A percentile compares a stretch with the other conserved stretches of the same genome.
phyloP scores from a whole-genome alignment of 1,284 basidiomycete genomes.

The Heterobasidion irregulare region DNA sequence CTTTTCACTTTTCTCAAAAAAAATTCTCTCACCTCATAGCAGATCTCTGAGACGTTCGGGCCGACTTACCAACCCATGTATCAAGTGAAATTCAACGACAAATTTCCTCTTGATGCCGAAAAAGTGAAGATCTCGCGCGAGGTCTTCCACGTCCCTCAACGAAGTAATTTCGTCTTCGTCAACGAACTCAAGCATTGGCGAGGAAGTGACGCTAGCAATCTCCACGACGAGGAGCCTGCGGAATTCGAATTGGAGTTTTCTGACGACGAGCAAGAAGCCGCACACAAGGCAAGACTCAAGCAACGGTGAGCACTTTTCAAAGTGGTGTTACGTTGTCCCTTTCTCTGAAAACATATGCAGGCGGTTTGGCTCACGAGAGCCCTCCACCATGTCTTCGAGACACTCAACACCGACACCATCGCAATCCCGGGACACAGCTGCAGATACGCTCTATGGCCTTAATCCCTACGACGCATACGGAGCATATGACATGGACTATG shows the following conservation, averaged over 20 bases:
- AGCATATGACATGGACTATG: slow-evolving; percentile 57
- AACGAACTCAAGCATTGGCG: slow-evolving; percentile 54
- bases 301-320: slow-evolving; percentile 33
- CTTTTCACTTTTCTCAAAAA: neutral
- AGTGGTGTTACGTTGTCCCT: neutral
- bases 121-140: slow-evolving; percentile 44
- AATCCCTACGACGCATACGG: slow-evolving; percentile 58
- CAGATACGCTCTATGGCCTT: slow-evolving; percentile 34
- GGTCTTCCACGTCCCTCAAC: slow-evolving; percentile 72
- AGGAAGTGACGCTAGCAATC: slow-evolving; percentile 89
- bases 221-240: slow-evolving; percentile 82
- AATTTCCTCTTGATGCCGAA: slow-evolving; percentile 46
- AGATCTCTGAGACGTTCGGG: slow-evolving; percentile 89
- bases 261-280: slow-evolving; percentile 82
- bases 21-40: slow-evolving; percentile 7
- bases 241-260: slow-evolving; percentile 86
- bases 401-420: slow-evolving; percentile 46
- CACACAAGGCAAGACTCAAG: slow-evolving; percentile 48
- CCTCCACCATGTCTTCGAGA: slow-evolving; percentile 44
- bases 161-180: slow-evolving; percentile 75
- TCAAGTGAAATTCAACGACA: slow-evolving; percentile 62
- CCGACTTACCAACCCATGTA: slow-evolving; percentile 82
- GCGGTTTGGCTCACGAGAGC: slow-evolving; percentile 40
- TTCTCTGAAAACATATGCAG: slow-evolving; percentile 21
- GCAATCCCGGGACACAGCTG: slow-evolving; percentile 41